Percentiles rank a stretch among this genome's conserved stretches.
phyloP scores from a whole-genome alignment of 1,139 yeast genomes.

The Torulaspora globosa region DNA sequence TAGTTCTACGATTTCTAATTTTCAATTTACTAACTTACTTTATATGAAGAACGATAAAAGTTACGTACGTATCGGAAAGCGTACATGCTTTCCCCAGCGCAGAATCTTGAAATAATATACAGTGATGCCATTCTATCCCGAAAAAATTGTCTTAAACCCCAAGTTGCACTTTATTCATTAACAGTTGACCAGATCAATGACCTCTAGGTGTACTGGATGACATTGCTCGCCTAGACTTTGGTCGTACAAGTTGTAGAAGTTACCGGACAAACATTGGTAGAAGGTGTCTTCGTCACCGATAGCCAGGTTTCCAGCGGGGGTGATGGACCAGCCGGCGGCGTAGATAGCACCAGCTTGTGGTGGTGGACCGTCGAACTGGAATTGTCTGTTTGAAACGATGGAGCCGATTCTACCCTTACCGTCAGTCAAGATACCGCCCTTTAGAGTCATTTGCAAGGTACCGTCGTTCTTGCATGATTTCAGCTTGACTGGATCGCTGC shows the following conservation, averaged over 20 bases:
- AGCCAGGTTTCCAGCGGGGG: conserved; percentile 63
- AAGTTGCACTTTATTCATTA: conserved; percentile 33
- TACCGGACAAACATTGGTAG: conserved; percentile 79
- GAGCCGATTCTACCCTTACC: conserved; percentile 71
- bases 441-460: conserved; percentile 55
- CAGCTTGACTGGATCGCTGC: conserved; percentile 40
- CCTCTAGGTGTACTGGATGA: conserved; percentile 56
- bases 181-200: conserved; percentile 63
- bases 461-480: conserved; percentile 48
- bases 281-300: conserved; percentile 62
- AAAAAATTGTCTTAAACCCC: conserved; percentile 5
- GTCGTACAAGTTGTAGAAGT: conserved; percentile 81
- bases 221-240: conserved; percentile 66
- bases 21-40: background rate
- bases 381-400: conserved; percentile 82
- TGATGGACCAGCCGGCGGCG: conserved; percentile 80
- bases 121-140: conserved; percentile 13
- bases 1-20: background rate
- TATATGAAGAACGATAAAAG: conserved; percentile 10
- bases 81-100: background rate
- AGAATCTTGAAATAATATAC: conserved; percentile 14
- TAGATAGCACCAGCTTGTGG: conserved; percentile 87
- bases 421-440: conserved; percentile 55
- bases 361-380: conserved; percentile 89
- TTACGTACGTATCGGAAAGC: conserved; percentile 5